Evolutionary conservation across 208 protist genomes (phyloP).

Genomic region (Trypanosoma lewisi): DNA sequence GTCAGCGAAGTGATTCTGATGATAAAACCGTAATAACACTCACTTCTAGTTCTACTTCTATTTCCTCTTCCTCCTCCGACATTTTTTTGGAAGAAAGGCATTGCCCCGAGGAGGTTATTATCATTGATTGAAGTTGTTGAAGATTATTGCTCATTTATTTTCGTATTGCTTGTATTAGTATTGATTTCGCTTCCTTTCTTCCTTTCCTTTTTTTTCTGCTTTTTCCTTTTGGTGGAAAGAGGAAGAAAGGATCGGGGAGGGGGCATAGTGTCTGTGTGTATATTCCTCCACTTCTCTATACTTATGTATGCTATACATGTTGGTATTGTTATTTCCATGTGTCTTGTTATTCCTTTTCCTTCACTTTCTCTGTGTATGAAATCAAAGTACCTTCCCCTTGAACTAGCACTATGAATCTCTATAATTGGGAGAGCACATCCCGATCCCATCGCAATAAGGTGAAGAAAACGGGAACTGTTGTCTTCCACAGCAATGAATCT

Average conservation of each 20-base stretch:
- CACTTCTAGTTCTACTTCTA: conserved; percentile 8
- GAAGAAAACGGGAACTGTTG: conserved; percentile 85
- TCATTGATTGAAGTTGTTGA: conserved; percentile 21
- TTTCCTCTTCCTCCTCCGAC: conserved; percentile 2
- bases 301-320: not conserved
- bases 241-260: not conserved
- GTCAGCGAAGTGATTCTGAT: conserved; percentile 10
- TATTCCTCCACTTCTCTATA: not conserved
- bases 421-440: conserved; percentile 78
- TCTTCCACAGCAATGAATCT: conserved; percentile 67
- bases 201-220: not conserved
- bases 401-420: conserved; percentile 34
- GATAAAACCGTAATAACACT: conserved; percentile 16
- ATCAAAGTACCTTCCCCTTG: not conserved
- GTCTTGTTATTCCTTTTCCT: not conserved
- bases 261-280: too few species aligned
- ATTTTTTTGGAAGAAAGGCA: not conserved
- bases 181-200: too few species aligned
- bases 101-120: conserved; percentile 1
- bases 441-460: conserved; percentile 52
- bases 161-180: not conserved
- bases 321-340: not conserved
- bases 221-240: not conserved
- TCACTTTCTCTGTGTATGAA: not conserved
- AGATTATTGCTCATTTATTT: not conserved